Evolutionary conservation across 2,329 filamentous ascomycete genomes (phyloP).

Genomic region (Exophiala alcalophila): DNA sequence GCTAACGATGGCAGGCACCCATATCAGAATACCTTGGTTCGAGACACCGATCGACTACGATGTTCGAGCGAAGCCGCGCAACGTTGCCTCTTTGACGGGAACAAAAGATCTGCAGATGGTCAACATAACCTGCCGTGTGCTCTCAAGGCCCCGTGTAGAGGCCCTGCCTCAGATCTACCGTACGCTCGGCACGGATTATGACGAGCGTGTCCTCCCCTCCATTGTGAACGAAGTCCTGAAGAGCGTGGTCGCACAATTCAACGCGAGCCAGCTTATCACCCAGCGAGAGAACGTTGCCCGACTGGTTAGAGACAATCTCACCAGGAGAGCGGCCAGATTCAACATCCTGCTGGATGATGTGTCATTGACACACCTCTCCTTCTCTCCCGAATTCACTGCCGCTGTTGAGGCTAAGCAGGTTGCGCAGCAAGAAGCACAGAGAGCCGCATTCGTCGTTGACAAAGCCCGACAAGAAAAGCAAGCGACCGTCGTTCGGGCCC

Average conservation of each 20-base stretch:
- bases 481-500: slow-evolving; percentile 94
- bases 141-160: slow-evolving; percentile 82
- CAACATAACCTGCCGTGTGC: slow-evolving; percentile 99
- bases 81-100: slow-evolving; percentile 92
- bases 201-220: slow-evolving; percentile 91
- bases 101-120: slow-evolving; percentile 99
- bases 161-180: slow-evolving; percentile 96
- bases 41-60: slow-evolving; percentile 97
- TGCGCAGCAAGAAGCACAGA: slow-evolving; percentile 86
- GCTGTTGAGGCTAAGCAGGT: slow-evolving; percentile 69
- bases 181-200: slow-evolving; percentile 91
- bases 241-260: slow-evolving; percentile 98
- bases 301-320: slow-evolving; percentile 88
- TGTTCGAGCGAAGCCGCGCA: slow-evolving; percentile 94
- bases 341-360: slow-evolving; percentile 98
- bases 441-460: slow-evolving; percentile 96
- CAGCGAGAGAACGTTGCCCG: slow-evolving; percentile 95
- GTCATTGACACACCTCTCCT: slow-evolving; percentile 76
- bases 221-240: slow-evolving; percentile 99
- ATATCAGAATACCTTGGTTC: slow-evolving; percentile 92
- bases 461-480: slow-evolving; percentile 99
- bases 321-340: slow-evolving; percentile 86
- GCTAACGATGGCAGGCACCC: slow-evolving; percentile 63
- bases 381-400: slow-evolving; percentile 67
- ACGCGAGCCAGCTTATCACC: slow-evolving; percentile 95